Conservation (phyloP, 106 monocot species). For the Apostasia ramifera region DNA sequence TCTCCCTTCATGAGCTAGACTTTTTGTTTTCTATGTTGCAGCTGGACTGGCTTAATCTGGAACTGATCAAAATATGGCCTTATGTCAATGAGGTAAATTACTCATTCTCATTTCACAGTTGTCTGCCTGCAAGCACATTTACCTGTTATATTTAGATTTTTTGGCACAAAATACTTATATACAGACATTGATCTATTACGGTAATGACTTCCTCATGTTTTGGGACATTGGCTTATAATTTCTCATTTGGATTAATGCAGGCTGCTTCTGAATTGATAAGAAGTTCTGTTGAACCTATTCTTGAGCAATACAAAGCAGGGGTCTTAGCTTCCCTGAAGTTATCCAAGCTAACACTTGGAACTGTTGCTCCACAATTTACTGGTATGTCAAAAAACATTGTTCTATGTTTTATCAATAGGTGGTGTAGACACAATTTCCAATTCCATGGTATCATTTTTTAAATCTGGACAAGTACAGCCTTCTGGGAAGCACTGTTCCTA, state of each 20-base stretch:
- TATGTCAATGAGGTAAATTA: slow-evolving; percentile 76
- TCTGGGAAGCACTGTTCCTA: too few species aligned
- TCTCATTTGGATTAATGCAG: slow-evolving; percentile 30
- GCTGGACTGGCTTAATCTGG: slow-evolving; percentile 84
- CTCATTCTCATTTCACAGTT: slow-evolving; percentile 1
- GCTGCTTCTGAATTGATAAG: slow-evolving; percentile 91
- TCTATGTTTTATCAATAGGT: neutral
- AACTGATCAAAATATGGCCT: slow-evolving; percentile 93
- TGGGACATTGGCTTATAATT: slow-evolving; percentile 9
- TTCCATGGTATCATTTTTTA: neutral
- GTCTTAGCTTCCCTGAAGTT: slow-evolving; percentile 74
- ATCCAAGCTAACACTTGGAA: slow-evolving; percentile 94
- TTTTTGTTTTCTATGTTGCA: slow-evolving; percentile 34
- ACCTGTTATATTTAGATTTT: too few species aligned
- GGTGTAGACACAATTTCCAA: neutral
- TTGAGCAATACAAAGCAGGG: slow-evolving; percentile 75
- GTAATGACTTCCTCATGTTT: neutral
- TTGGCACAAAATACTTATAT: neutral
- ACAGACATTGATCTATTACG: neutral
- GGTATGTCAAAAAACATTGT: slow-evolving; percentile 29
- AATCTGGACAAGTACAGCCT: neutral
- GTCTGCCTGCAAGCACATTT: neutral
- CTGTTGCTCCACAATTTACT: slow-evolving; percentile 96
- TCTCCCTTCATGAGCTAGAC: slow-evolving; percentile 9
- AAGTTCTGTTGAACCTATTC: slow-evolving; percentile 81